These are phyloP conservation scores for Ampelomyces quisqualis DNA, from an alignment of 2,329 filamentous ascomycete genomes.

Conservation along the genomic window DNA sequence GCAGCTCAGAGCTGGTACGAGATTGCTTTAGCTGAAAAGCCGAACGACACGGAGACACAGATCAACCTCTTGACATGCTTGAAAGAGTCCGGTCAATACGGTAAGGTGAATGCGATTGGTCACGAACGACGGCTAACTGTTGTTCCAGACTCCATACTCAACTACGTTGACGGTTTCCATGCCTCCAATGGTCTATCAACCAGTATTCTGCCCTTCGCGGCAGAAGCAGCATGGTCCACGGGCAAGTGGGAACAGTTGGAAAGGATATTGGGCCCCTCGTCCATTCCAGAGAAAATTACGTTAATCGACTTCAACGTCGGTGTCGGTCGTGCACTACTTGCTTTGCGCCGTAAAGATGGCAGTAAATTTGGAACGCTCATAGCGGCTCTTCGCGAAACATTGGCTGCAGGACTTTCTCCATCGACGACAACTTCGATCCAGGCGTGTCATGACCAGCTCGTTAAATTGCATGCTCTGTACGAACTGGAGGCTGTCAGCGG, in stretches of 20 bases:
- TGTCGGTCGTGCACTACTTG: constrained; percentile 67
- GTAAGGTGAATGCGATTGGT: too few species aligned
- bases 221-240: constrained; percentile 90
- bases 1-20: constrained; percentile 98
- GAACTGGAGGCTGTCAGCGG: constrained; percentile 78
- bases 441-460: constrained; percentile 78
- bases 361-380: constrained; percentile 60
- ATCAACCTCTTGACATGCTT: constrained; percentile 82
- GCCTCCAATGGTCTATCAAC: constrained; percentile 28
- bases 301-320: constrained; percentile 78
- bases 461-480: constrained; percentile 82
- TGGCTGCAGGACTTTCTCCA: constrained; percentile 72
- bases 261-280: constrained; percentile 56
- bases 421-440: constrained; percentile 79
- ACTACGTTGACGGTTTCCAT: constrained; percentile 78
- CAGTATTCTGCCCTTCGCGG: constrained; percentile 74
- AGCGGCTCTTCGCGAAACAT: constrained; percentile 64
- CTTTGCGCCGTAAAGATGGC: constrained; percentile 56
- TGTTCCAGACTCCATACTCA: constrained; percentile 72
- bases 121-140: constrained; percentile 23
- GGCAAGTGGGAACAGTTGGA: constrained; percentile 76
- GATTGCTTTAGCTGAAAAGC: constrained; percentile 77
- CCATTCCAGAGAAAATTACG: constrained; percentile 41
- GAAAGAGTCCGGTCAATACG: constrained; percentile 93
- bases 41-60: constrained; percentile 74